These are phyloP conservation scores for Cornus suecica DNA, from an alignment of 148 eudicot genomes.

Conservation along the genomic window DNA sequence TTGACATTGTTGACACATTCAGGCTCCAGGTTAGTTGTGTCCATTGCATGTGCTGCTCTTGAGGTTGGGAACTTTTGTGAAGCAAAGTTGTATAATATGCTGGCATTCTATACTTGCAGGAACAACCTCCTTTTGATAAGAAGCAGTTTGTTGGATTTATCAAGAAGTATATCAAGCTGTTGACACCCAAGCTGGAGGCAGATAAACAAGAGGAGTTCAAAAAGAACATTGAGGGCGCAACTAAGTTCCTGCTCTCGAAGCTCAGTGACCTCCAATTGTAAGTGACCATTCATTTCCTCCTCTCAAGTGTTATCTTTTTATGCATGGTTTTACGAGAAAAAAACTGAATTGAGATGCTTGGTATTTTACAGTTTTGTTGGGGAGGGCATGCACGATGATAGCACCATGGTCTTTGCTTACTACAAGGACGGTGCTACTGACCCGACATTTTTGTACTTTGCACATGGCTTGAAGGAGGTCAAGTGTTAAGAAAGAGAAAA, in stretches of 20 bases:
- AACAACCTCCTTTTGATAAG: slow-evolving; percentile 64
- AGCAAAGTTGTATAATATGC: background rate
- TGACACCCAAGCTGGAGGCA: slow-evolving; percentile 48
- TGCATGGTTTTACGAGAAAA: background rate
- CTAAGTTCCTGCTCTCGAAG: slow-evolving; percentile 53
- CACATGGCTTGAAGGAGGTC: slow-evolving; percentile 59
- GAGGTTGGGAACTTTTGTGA: background rate
- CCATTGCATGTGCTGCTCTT: background rate
- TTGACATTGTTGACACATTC: slow-evolving; percentile 71
- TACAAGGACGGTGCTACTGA: slow-evolving; percentile 70
- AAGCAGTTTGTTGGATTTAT: slow-evolving; percentile 50
- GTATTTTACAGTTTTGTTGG: slow-evolving; percentile 52
- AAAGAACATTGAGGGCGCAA: slow-evolving; percentile 49
- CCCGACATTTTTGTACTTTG: slow-evolving; percentile 69
- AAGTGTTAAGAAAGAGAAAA: slow-evolving; percentile 41
- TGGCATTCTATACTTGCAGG: slow-evolving; percentile 20
- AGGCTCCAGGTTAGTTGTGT: slow-evolving; percentile 54
- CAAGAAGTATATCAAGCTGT: slow-evolving; percentile 56
- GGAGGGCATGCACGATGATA: slow-evolving; percentile 66
- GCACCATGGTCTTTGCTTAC: slow-evolving; percentile 56
- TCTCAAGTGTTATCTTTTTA: background rate
- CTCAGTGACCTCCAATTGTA: slow-evolving; percentile 68
- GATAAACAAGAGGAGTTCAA: slow-evolving; percentile 46
- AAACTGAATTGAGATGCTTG: background rate
- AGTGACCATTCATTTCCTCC: slow-evolving; percentile 2